Percentiles rank a stretch among this genome's conserved stretches.
These are phyloP conservation scores for Trichomonascaceae sp. DNA, from an alignment of 1,139 yeast genomes.

Conservation along the genomic window DNA sequence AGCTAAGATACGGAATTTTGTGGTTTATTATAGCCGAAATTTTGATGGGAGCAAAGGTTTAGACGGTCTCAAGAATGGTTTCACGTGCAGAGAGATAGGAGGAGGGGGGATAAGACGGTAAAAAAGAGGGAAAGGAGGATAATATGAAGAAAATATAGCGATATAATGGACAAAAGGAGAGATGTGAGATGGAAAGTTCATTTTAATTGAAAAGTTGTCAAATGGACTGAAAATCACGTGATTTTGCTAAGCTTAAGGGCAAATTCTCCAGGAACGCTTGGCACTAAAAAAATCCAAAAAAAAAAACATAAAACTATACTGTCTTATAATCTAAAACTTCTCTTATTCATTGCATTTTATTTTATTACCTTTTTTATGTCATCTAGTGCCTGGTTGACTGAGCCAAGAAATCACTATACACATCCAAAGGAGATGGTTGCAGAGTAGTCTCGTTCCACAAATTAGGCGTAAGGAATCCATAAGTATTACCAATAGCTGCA, in stretches of 20 bases:
- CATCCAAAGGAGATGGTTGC: constrained; percentile 89
- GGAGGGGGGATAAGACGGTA: not conserved
- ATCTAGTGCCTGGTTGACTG: constrained; percentile 10
- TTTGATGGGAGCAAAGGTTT: not conserved
- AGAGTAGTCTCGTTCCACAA: constrained; percentile 87
- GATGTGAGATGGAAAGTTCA: too few relatives aligned
- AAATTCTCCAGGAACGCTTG: too few relatives aligned
- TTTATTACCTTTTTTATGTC: not conserved
- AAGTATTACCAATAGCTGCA: constrained; percentile 99
- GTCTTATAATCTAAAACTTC: not conserved
- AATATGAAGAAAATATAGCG: not conserved
- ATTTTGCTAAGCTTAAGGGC: not conserved
- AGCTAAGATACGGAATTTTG: not conserved
- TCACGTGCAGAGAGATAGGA: not conserved
- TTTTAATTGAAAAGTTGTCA: too few relatives aligned
- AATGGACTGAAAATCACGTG: not conserved
- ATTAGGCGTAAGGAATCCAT: constrained; percentile 99
- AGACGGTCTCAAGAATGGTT: not conserved
- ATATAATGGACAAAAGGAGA: not conserved
- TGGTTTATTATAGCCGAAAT: not conserved
- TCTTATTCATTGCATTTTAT: not conserved
- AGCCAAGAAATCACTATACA: constrained; percentile 45
- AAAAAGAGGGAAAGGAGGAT: not conserved
- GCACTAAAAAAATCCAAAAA: too few relatives aligned
- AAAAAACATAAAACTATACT: too few relatives aligned